These are phyloP conservation scores for Candida dajiaensis DNA, from an alignment of 805 yeast genomes.

Conservation along the genomic window DNA sequence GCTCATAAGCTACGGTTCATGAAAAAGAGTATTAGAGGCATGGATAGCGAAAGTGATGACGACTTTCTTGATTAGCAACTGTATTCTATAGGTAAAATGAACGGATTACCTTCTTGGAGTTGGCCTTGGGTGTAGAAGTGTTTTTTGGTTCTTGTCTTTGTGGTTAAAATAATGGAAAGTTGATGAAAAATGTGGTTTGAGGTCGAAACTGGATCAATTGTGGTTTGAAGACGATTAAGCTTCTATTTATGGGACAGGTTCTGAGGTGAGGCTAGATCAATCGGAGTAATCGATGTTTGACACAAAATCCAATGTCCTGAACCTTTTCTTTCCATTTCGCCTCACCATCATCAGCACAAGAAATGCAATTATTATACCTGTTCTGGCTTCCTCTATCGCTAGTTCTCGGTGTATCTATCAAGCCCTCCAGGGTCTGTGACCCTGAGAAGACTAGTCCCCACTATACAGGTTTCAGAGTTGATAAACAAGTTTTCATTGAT, in stretches of 20 bases:
- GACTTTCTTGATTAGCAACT: conserved; percentile 41
- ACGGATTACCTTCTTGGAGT: background rate
- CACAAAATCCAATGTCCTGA: background rate
- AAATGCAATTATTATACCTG: background rate
- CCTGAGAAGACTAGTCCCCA: conserved; percentile 3
- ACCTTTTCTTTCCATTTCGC: background rate
- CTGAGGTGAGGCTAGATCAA: no score
- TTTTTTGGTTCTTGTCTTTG: background rate
- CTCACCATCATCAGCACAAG: no score
- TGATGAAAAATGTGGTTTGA: background rate
- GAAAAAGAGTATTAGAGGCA: conserved; percentile 47
- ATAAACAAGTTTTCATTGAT: conserved; percentile 8
- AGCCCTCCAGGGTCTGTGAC: conserved; percentile 9
- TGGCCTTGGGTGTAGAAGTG: background rate
- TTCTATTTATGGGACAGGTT: background rate
- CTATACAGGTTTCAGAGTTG: conserved; percentile 15
- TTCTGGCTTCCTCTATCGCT: background rate
- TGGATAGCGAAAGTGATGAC: conserved; percentile 35
- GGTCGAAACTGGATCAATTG: background rate
- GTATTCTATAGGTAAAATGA: background rate
- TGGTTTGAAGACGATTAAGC: background rate
- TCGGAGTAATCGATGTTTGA: background rate
- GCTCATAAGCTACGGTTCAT: conserved; percentile 47
- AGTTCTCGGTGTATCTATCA: background rate
- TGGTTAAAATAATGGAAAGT: background rate